Evolutionary conservation across 441 rosid genomes (phyloP), one percentile per base, ranked within the genome.

Genomic region (Flueggea neowawraea): DNA sequence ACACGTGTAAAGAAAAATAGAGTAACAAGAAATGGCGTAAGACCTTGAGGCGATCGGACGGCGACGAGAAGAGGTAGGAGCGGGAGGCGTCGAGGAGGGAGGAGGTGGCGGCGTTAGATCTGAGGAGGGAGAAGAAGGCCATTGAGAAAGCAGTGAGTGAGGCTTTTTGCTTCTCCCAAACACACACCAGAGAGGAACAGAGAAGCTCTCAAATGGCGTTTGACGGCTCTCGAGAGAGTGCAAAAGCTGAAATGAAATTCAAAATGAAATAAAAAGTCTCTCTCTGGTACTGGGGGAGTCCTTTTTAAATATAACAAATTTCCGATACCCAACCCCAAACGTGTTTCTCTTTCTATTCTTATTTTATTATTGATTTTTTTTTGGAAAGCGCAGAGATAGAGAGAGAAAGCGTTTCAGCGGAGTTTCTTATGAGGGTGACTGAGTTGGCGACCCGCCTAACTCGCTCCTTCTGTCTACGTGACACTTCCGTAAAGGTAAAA

Each of bases 111-210:
- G 84, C 67, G 17, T 84, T 56, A 60, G 93, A 87, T 89, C 96
- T 84, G 79, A 86, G 33, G 58, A 84, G 78, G 55, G 83, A 68
- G 31, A 92, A 79, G 70, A 76, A 69, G 6, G 96, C 86, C 98
- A 90, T 92, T 57, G 16, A 11, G 10, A 13, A 15, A 31, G 15
- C 0, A 14, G 15, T 10, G 16, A 14, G 47, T 22, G 17, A 36
- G 28, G 16, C 16, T 8, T 11, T 41, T 32, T 31, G 49, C 55
- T 57, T 56, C 67, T 52, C 51, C 5, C 3, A 7, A 48, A 16
- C 6, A 22, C 4, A 36, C 5, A 11, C 52, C 53, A 50, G 60
- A 11, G n/a, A 43, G 69, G 47, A 57, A 72, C 67, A 67, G 61
- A 62, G 55, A 31, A 17, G 17, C 63, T 11, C 12, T 10, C 5